phyloP scores from a whole-genome alignment of 257 asterid species.

The Lycium ferocissimum region DNA sequence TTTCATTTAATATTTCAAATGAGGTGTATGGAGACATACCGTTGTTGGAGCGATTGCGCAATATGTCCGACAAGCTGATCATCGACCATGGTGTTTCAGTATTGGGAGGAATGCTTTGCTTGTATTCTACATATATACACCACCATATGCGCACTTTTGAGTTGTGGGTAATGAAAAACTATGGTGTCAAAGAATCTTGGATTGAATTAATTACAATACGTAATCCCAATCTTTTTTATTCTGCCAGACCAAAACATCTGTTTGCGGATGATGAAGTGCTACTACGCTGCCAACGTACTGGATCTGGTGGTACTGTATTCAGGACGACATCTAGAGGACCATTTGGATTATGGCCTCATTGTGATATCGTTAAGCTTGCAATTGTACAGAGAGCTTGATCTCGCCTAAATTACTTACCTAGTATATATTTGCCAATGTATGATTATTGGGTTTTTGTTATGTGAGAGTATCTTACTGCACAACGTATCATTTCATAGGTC shows the following conservation, averaged over 20 bases:
- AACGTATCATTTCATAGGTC: neutral
- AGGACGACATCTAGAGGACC: too few relatives aligned
- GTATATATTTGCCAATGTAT: too few relatives aligned
- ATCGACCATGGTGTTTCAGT: neutral
- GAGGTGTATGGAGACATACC: neutral
- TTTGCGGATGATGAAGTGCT: neutral
- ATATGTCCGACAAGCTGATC: too few relatives aligned
- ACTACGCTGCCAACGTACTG: neutral
- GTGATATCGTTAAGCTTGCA: too few relatives aligned
- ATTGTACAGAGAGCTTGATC: too few relatives aligned
- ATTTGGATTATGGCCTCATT: too few relatives aligned
- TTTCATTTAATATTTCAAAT: neutral
- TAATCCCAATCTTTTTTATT: neutral
- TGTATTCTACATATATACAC: neutral
- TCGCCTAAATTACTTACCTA: too few relatives aligned
- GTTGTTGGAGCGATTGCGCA: neutral
- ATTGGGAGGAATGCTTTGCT: neutral
- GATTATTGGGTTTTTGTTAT: too few relatives aligned
- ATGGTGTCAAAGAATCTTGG: conserved; percentile 26
- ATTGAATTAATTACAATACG: neutral
- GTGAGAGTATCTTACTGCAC: neutral
- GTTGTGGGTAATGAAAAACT: neutral
- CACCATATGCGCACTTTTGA: neutral
- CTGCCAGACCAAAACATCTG: neutral
- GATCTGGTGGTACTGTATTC: too few relatives aligned